Evolutionary conservation across 177 flowering plant species (phyloP).

Genomic region (Tripterygium wilfordii): DNA sequence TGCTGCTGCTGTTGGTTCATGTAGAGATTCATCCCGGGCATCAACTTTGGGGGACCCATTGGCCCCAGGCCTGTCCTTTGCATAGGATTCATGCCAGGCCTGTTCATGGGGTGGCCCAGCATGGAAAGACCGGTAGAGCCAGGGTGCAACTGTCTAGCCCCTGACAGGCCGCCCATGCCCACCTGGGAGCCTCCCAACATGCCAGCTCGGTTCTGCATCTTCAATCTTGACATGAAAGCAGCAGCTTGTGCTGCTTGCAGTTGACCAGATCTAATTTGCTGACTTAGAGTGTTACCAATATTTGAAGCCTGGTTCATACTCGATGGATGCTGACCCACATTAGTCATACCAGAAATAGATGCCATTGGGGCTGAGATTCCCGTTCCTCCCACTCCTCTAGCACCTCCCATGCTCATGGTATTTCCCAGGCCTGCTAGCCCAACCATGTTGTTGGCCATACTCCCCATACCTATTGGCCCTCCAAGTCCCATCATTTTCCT

Average conservation of each 20-base stretch:
- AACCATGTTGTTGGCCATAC: slow-evolving; percentile 55
- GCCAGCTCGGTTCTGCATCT: slow-evolving; percentile 35
- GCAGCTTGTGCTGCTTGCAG: slow-evolving; percentile 34
- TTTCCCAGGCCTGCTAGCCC: slow-evolving; percentile 51
- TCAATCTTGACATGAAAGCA: slow-evolving; percentile 39
- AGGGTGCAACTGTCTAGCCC: slow-evolving; percentile 61
- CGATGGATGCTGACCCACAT: slow-evolving; percentile 55
- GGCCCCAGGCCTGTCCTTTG: slow-evolving; percentile 61
- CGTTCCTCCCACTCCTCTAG: slow-evolving; percentile 56
- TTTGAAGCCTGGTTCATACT: slow-evolving; percentile 42
- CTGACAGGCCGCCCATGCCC: slow-evolving; percentile 49
- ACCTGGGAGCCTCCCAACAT: slow-evolving; percentile 47
- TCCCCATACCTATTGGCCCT: slow-evolving; percentile 54
- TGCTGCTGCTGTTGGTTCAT: slow-evolving; percentile 64
- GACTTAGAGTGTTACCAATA: slow-evolving; percentile 40
- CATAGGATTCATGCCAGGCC: slow-evolving; percentile 44
- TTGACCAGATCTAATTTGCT: slow-evolving; percentile 50
- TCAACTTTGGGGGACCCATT: slow-evolving; percentile 85
- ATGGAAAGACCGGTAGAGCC: slow-evolving; percentile 60
- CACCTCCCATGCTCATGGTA: slow-evolving; percentile 54
- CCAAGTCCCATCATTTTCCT: slow-evolving; percentile 74
- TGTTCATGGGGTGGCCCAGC: slow-evolving; percentile 61
- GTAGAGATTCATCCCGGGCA: slow-evolving; percentile 57
- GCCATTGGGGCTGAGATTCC: slow-evolving; percentile 59
- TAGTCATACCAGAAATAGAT: slow-evolving; percentile 49